phyloP scores from a whole-genome alignment of 2,329 filamentous ascomycete genomes.

The Tolypocladium endophyticum region DNA sequence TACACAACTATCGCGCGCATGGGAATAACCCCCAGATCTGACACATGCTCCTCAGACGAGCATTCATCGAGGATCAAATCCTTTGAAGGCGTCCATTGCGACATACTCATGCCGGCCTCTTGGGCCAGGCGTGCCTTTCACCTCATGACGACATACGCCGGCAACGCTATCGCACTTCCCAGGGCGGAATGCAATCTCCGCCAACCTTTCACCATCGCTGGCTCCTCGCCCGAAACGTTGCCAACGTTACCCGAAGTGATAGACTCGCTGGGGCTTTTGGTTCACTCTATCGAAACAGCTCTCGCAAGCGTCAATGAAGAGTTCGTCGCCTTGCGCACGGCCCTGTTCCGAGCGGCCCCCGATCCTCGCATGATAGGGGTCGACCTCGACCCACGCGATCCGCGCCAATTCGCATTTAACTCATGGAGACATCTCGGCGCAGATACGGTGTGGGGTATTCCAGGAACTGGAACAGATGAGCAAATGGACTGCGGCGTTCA shows the following conservation, averaged over 20 bases:
- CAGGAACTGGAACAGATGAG: conserved; percentile 7
- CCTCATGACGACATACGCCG: conserved; percentile 22
- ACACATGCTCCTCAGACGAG: neutral
- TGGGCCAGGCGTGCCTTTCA: conserved; percentile 26
- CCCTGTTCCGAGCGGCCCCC: conserved; percentile 22
- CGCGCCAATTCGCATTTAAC: conserved; percentile 30
- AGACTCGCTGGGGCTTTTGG: conserved; percentile 16
- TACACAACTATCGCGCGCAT: conserved; percentile 25
- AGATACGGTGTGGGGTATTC: conserved; percentile 25
- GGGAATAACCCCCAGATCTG: neutral
- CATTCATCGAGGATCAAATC: too few species aligned
- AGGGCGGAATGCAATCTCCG: conserved; percentile 16
- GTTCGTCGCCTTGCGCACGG: conserved; percentile 25
- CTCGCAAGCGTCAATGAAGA: conserved; percentile 25
- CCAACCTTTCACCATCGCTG: conserved; percentile 12
- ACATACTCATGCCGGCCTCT: conserved; percentile 30
- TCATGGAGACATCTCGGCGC: conserved; percentile 34
- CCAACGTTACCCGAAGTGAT: neutral
- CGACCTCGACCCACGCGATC: conserved; percentile 27
- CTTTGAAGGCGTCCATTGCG: conserved; percentile 5
- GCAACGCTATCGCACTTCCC: conserved; percentile 30
- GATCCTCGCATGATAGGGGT: conserved; percentile 30
- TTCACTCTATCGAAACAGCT: conserved; percentile 15
- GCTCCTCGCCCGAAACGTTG: neutral
- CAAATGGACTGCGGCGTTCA: neutral